These are phyloP conservation scores for Haberlea rhodopensis DNA, from an alignment of 257 asterid species.

Conservation along the genomic window DNA sequence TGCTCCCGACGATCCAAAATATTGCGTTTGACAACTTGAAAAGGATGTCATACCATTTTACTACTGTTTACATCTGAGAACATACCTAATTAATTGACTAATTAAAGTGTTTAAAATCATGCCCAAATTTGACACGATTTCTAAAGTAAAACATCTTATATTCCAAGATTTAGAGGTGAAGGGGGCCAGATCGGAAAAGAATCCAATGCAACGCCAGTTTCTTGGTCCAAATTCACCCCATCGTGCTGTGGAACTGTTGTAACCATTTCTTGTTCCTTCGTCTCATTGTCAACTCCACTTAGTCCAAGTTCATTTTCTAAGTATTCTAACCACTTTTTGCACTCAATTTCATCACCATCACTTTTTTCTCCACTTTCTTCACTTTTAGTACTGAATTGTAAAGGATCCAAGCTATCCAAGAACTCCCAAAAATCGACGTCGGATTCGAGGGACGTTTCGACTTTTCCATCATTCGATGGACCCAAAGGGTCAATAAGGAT, in stretches of 20 bases:
- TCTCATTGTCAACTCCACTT: slow-evolving; percentile 12
- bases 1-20: not conserved
- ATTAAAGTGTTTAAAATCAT: not conserved
- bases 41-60: not conserved
- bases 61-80: slow-evolving; percentile 14
- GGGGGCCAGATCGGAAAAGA: slow-evolving; percentile 35
- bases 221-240: slow-evolving; percentile 27
- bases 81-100: not conserved
- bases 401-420: slow-evolving; percentile 31
- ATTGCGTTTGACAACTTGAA: not conserved
- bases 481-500: not conserved
- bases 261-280: slow-evolving; percentile 4
- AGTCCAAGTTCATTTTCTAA: slow-evolving; percentile 63
- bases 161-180: slow-evolving; percentile 28
- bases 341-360: slow-evolving; percentile 23
- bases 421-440: slow-evolving; percentile 45
- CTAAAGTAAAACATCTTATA: slow-evolving; percentile 7
- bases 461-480: slow-evolving; percentile 6
- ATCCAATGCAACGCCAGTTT: slow-evolving; percentile 26
- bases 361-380: slow-evolving; percentile 7
- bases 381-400: slow-evolving; percentile 9
- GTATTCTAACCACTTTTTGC: slow-evolving; percentile 44
- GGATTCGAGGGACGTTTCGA: slow-evolving; percentile 39
- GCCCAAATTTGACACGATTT: slow-evolving; percentile 17
- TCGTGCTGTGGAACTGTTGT: not conserved